A percentile compares a stretch with the other conserved stretches of the same genome.
Evolutionary conservation across 257 asterid genomes (phyloP).

Genomic region (Echium plantagineum): DNA sequence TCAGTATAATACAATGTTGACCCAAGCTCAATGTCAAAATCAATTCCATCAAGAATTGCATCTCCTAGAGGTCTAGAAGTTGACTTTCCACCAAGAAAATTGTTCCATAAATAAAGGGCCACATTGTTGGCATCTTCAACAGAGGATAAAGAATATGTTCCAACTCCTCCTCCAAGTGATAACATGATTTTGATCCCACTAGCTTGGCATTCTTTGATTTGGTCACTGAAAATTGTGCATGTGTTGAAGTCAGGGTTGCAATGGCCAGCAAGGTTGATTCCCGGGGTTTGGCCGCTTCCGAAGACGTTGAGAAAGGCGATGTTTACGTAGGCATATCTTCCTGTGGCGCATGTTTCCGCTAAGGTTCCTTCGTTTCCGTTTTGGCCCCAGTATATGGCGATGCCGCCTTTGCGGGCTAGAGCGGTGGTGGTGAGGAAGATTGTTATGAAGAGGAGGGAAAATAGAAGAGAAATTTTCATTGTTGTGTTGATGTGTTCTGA

Average conservation of each 20-base stretch:
- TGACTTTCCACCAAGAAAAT: slow-evolving; percentile 44
- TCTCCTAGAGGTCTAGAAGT: slow-evolving; percentile 45
- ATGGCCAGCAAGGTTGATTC: slow-evolving; percentile 72
- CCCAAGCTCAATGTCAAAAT: slow-evolving; percentile 54
- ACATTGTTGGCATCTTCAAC: slow-evolving; percentile 35
- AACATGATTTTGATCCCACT: slow-evolving; percentile 46
- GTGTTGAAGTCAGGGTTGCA: slow-evolving; percentile 41
- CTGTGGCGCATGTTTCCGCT: slow-evolving; percentile 58
- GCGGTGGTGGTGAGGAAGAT: slow-evolving; percentile 2
- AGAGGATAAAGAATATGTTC: slow-evolving; percentile 49
- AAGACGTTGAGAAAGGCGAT: slow-evolving; percentile 49
- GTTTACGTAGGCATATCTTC: slow-evolving; percentile 42
- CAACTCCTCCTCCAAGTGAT: slow-evolving; percentile 63
- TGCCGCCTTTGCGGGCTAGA: slow-evolving; percentile 21
- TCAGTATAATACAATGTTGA: slow-evolving; percentile 32
- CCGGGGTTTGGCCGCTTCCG: slow-evolving; percentile 54
- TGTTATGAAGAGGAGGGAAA: slow-evolving; percentile 2
- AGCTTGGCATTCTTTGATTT: slow-evolving; percentile 36
- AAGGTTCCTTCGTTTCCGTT: slow-evolving; percentile 61
- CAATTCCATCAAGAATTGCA: slow-evolving; percentile 55
- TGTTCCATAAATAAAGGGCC: slow-evolving; percentile 45
- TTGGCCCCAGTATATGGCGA: slow-evolving; percentile 78
- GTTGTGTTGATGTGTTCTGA: not conserved
- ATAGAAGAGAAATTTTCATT: not conserved
- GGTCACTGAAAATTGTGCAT: slow-evolving; percentile 34